Evolutionary conservation across 371 early-diverging fungal species (phyloP).

Genomic region (Blastocladiella emersonii): DNA sequence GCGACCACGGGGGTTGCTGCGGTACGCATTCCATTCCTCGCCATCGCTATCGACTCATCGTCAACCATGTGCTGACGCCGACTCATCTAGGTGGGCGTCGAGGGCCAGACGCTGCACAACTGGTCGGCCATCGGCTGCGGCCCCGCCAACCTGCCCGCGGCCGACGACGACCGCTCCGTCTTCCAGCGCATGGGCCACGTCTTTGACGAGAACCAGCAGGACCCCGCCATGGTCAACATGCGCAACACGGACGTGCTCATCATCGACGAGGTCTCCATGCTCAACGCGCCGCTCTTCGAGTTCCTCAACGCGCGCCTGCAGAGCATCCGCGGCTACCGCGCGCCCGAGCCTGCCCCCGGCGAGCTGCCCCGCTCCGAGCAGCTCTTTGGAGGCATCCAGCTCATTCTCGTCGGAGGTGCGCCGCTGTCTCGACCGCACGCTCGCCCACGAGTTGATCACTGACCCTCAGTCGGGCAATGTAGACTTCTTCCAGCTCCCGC

Average conservation of each 20-base stretch:
- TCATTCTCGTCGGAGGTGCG: background rate
- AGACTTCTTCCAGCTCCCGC: slow-evolving; percentile 2
- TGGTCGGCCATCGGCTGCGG: background rate
- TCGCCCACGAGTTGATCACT: too few relatives aligned
- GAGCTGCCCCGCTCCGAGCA: background rate
- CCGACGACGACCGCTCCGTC: background rate
- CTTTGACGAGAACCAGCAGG: background rate
- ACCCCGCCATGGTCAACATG: background rate
- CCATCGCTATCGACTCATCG: background rate
- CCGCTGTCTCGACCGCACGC: too few relatives aligned
- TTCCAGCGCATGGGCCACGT: background rate
- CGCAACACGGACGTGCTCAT: background rate
- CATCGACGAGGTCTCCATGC: background rate
- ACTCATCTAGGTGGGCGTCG: background rate
- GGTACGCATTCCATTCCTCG: background rate
- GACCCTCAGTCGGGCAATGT: too few relatives aligned
- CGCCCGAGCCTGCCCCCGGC: background rate
- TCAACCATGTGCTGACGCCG: background rate
- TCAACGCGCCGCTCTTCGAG: background rate
- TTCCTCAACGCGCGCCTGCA: background rate
- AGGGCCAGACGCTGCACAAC: background rate
- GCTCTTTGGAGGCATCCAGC: background rate
- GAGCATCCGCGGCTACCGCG: too few relatives aligned
- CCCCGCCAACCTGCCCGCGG: background rate
- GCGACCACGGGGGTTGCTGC: background rate